Evolutionary conservation across 768 basidiomycete genomes (phyloP), one percentile per base, ranked within the genome.

Genomic region (Lactarius sp.): DNA sequence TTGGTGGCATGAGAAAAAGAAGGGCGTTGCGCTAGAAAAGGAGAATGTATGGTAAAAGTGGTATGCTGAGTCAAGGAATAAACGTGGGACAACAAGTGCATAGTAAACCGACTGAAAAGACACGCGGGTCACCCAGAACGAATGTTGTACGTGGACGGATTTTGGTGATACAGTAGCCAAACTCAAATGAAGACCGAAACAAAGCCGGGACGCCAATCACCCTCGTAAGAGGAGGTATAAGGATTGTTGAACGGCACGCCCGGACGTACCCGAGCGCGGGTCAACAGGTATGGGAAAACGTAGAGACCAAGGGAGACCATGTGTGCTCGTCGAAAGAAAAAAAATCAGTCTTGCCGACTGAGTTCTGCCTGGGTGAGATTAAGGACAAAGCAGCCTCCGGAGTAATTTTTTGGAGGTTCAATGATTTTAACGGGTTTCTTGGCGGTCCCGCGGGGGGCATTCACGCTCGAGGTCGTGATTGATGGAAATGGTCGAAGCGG

Each of bases 291-390:
- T 39, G 20, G n/a, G 20, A 56, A 49, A 47, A 47, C 16, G 62
- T 14, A 31, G 20, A 37, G 22, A 22, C 31, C 41, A 9, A 27
- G 59, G 31, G 14, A 34, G 49, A 22, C 2, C 20, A 13, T 7
- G 6, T 16, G 16, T 33, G 42, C 16, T 7, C 14, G 12, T 33
- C 39, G 41, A 42, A 33, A 22, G n/a, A 20, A 13, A 14, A 31
- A 44, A 16, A 41, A 49, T 77, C 71, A 82, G 67, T 82, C 81
- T 74, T 85, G 86, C 70, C 89, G 79, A 74, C 88, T 82, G 73
- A 94, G 81, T 73, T 94, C 91, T 8, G 84, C 90, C 72, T 91
- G 91, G 0, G 91, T 92, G 61, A 94, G 80, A 74, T 92, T 82
- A 57, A 94, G 83, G 65, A 87, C 78, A 69, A 92, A 93, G 59